Conservation (phyloP, 371 early-diverging fungal species). For the Mucor saturninus region DNA sequence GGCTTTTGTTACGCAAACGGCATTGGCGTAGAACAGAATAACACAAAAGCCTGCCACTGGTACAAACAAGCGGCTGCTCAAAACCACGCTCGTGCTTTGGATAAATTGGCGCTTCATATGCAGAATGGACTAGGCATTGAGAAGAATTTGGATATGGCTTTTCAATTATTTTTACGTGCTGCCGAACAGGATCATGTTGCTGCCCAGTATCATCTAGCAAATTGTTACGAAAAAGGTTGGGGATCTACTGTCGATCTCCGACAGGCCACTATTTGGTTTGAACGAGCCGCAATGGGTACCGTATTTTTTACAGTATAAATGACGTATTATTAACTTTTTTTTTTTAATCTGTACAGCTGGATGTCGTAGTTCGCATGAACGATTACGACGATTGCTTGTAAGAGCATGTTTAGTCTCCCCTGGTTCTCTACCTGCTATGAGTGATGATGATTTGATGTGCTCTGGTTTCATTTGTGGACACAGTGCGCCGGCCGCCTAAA, state of each 20-base stretch:
- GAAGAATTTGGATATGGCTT: conserved; percentile 61
- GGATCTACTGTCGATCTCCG: conserved; percentile 65
- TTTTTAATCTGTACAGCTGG: conserved; percentile 35
- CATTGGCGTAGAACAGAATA: conserved; percentile 68
- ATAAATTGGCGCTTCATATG: conserved; percentile 84
- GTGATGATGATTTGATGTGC: conserved; percentile 31
- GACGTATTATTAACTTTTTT: not conserved
- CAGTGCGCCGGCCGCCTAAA: conserved; percentile 43
- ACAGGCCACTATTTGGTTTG: conserved; percentile 72
- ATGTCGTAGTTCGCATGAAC: conserved; percentile 61
- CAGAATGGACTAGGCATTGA: conserved; percentile 78
- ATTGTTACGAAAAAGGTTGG: conserved; percentile 71
- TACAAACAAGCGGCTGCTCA: conserved; percentile 73
- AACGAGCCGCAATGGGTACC: conserved; percentile 64
- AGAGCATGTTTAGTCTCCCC: conserved; percentile 52
- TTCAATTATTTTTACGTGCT: conserved; percentile 62
- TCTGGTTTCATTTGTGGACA: conserved; percentile 34
- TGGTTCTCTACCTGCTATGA: conserved; percentile 16
- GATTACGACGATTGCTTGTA: conserved; percentile 55
- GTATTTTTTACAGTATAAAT: not conserved
- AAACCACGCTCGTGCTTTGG: conserved; percentile 74
- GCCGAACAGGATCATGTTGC: conserved; percentile 69
- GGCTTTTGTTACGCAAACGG: conserved; percentile 90
- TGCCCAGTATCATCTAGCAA: conserved; percentile 70
- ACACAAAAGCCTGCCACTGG: conserved; percentile 71